A percentile compares a stretch with the other conserved stretches of the same genome.
phyloP scores from a whole-genome alignment of 208 protist genomes.

The Leptomonas seymouri region DNA sequence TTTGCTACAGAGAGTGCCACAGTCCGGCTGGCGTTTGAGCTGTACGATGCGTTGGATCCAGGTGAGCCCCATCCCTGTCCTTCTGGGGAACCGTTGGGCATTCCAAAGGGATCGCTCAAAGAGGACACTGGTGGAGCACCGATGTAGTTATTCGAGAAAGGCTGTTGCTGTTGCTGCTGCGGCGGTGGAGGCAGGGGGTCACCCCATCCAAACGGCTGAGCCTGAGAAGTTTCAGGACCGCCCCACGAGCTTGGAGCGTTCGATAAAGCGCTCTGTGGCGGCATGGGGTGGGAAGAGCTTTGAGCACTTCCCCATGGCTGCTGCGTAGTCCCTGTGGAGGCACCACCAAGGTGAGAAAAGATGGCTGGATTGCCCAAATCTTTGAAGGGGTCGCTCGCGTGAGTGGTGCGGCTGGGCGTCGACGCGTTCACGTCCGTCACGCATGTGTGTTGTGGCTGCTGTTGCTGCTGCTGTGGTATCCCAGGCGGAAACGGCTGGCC shows the following conservation, averaged over 20 bases:
- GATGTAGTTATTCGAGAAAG: background rate
- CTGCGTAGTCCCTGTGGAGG: background rate
- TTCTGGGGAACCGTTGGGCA: background rate
- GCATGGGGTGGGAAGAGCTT: background rate
- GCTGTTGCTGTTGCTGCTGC: conserved; percentile 22
- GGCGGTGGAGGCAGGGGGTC: conserved; percentile 18
- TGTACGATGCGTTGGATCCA: conserved; percentile 6
- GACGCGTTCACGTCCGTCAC: background rate
- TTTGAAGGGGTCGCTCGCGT: conserved; percentile 11
- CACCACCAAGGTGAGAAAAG: conserved; percentile 17
- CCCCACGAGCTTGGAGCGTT: background rate
- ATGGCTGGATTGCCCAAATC: conserved; percentile 2
- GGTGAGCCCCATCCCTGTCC: conserved; percentile 1
- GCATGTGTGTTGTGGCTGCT: conserved; percentile 13
- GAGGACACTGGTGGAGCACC: background rate
- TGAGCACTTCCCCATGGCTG: background rate
- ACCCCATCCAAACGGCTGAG: background rate
- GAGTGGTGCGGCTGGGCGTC: background rate
- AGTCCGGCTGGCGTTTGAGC: conserved; percentile 14
- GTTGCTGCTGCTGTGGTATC: conserved; percentile 6
- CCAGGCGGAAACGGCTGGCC: conserved; percentile 4
- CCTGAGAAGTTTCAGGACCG: background rate
- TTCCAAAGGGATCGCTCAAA: background rate
- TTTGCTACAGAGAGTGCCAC: conserved; percentile 17
- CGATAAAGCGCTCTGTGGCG: background rate